Evolutionary conservation across 495 filamentous ascomycete species (phyloP).

Genomic region (Clohesyomyces aquaticus): DNA sequence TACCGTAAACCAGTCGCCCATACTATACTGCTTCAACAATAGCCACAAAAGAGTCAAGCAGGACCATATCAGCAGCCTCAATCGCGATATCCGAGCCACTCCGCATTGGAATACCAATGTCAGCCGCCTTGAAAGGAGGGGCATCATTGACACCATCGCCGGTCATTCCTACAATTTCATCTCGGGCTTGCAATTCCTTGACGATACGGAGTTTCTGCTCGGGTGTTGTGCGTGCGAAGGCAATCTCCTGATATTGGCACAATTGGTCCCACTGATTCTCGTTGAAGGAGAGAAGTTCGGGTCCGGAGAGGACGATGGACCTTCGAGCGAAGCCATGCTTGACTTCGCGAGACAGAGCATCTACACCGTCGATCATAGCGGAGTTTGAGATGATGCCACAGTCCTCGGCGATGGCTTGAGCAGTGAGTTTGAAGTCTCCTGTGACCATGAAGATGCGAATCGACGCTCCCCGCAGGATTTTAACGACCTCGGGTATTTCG

Average conservation of each 20-base stretch:
- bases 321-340: slow-evolving; percentile 18
- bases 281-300: slow-evolving; percentile 61
- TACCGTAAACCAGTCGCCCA: slow-evolving; percentile 58
- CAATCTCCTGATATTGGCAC: slow-evolving; percentile 63
- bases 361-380: slow-evolving; percentile 48
- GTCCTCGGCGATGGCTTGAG: slow-evolving; percentile 67
- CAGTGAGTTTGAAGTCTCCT: slow-evolving; percentile 73
- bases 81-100: slow-evolving; percentile 65
- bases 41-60: slow-evolving; percentile 67
- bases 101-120: slow-evolving; percentile 59
- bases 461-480: slow-evolving; percentile 61
- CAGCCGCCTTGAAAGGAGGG: slow-evolving; percentile 58
- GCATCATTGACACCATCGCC: slow-evolving; percentile 66
- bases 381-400: slow-evolving; percentile 64
- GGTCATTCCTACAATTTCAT: slow-evolving; percentile 57
- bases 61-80: slow-evolving; percentile 71
- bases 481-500: slow-evolving; percentile 65
- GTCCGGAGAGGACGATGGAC: slow-evolving; percentile 59
- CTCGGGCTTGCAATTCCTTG: slow-evolving; percentile 62
- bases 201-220: slow-evolving; percentile 80
- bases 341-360: slow-evolving; percentile 42
- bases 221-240: slow-evolving; percentile 71
- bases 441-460: slow-evolving; percentile 74
- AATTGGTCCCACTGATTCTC: slow-evolving; percentile 62
- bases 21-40: slow-evolving; percentile 70